A percentile compares a stretch with the other conserved stretches of the same genome.
Evolutionary conservation across 2,329 filamentous ascomycete genomes (phyloP).

Genomic region (Fonsecaea monophora): DNA sequence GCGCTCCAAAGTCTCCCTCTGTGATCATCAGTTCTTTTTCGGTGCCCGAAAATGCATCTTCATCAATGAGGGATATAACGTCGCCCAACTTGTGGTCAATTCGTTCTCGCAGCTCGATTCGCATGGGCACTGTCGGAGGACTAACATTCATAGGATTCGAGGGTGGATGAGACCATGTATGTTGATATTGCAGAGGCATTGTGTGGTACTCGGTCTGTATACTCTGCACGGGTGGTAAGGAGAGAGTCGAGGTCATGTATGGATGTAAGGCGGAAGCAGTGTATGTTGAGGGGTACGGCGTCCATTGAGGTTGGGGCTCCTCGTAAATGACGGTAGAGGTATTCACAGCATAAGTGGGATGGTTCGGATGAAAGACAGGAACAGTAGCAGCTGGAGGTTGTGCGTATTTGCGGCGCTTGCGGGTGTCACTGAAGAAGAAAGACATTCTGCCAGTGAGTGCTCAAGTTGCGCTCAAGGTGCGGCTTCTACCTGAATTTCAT

Average conservation of each 20-base stretch:
- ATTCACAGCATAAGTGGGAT: conserved; percentile 16
- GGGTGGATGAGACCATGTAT: conserved; percentile 22
- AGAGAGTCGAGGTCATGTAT: conserved; percentile 23
- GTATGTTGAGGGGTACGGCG: conserved; percentile 19
- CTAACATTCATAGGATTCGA: neutral
- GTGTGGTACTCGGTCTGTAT: conserved; percentile 6
- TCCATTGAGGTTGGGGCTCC: conserved; percentile 23
- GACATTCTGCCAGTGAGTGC: conserved; percentile 18
- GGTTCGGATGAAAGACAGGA: conserved; percentile 15
- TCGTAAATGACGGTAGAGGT: conserved; percentile 1
- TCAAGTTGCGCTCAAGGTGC: neutral
- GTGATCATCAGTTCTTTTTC: conserved; percentile 44
- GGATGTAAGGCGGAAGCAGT: neutral
- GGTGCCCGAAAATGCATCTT: conserved; percentile 61
- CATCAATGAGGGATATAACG: conserved; percentile 75
- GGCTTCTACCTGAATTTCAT: neutral
- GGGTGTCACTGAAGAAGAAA: conserved; percentile 20
- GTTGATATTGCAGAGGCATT: conserved; percentile 18
- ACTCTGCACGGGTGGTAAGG: conserved; percentile 11
- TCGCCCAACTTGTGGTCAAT: conserved; percentile 69
- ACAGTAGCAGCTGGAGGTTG: neutral
- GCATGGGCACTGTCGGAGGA: neutral
- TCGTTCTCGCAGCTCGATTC: conserved; percentile 52
- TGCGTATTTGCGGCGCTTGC: conserved; percentile 26
- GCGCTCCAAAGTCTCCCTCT: conserved; percentile 12